Percentiles rank a stretch among this genome's conserved stretches.
Evolutionary conservation across 371 early-diverging fungal species (phyloP).

Genomic region (Mortierella sp.): DNA sequence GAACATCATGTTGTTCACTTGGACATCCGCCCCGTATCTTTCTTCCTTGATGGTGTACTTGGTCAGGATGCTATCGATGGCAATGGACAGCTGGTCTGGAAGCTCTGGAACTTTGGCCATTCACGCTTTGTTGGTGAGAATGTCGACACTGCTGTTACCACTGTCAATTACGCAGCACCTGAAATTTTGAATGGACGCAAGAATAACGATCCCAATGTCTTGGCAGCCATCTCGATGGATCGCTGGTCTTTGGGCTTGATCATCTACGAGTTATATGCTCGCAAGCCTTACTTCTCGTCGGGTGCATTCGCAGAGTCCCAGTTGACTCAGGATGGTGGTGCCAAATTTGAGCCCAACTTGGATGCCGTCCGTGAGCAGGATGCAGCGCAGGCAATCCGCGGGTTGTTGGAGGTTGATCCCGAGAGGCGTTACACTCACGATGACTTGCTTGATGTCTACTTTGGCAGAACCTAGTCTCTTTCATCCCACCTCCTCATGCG

Average conservation of each 20-base stretch:
- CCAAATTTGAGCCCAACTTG: no score
- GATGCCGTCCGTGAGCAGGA: no score
- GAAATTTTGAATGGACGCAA: constrained; percentile 29
- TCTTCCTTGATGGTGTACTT: constrained; percentile 36
- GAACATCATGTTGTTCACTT: constrained; percentile 44
- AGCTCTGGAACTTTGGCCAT: constrained; percentile 48
- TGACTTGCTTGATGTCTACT: no score
- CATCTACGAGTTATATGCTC: constrained; percentile 48
- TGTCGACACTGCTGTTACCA: constrained; percentile 30
- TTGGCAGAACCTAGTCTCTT: no score
- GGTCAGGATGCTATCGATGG: constrained; percentile 41
- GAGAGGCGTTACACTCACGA: no score
- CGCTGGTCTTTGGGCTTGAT: constrained; percentile 54
- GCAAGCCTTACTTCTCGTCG: constrained; percentile 33
- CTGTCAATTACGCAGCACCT: constrained; percentile 28
- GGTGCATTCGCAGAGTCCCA: constrained; percentile 28
- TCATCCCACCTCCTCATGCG: no score
- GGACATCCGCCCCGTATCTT: constrained; percentile 22
- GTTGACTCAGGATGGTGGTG: constrained; percentile 19
- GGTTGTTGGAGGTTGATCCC: no score
- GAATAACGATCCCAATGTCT: background rate
- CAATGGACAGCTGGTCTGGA: constrained; percentile 42
- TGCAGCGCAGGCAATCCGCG: no score
- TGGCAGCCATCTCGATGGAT: constrained; percentile 46
- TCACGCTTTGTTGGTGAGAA: constrained; percentile 41